These are phyloP conservation scores for Musa balbisiana DNA, from an alignment of 202 grass and related monocot genomes.

Conservation along the genomic window DNA sequence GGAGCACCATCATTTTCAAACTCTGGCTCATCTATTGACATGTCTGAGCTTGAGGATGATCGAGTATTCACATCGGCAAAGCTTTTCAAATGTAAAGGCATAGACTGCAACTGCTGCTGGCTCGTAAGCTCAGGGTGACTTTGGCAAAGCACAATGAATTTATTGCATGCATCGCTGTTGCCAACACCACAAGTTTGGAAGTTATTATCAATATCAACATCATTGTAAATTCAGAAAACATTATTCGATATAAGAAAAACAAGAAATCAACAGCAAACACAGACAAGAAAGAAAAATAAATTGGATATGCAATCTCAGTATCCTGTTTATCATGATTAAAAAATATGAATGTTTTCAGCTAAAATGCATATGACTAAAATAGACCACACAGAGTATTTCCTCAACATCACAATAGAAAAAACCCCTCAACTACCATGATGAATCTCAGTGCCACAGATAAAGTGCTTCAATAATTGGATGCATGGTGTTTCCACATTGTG, in stretches of 20 bases:
- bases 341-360: neutral
- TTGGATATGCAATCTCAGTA: neutral
- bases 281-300: neutral
- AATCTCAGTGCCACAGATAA: neutral
- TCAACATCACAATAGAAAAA: neutral
- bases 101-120: conserved; percentile 28
- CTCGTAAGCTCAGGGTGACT: conserved; percentile 47
- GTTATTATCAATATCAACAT: neutral
- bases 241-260: neutral
- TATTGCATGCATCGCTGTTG: conserved; percentile 83
- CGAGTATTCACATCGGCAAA: conserved; percentile 60
- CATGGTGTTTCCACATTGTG: neutral
- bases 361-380: neutral
- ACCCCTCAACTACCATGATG: neutral
- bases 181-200: conserved; percentile 26
- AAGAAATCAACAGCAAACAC: neutral
- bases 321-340: neutral
- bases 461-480: neutral
- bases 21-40: conserved; percentile 90
- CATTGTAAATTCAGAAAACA: neutral
- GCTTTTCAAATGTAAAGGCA: conserved; percentile 51
- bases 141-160: conserved; percentile 83
- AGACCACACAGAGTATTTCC: neutral
- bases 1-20: conserved; percentile 30
- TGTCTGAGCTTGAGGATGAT: conserved; percentile 88